Conservation (phyloP, 2,329 filamentous ascomycete species). For the Penicillium glabrum region DNA sequence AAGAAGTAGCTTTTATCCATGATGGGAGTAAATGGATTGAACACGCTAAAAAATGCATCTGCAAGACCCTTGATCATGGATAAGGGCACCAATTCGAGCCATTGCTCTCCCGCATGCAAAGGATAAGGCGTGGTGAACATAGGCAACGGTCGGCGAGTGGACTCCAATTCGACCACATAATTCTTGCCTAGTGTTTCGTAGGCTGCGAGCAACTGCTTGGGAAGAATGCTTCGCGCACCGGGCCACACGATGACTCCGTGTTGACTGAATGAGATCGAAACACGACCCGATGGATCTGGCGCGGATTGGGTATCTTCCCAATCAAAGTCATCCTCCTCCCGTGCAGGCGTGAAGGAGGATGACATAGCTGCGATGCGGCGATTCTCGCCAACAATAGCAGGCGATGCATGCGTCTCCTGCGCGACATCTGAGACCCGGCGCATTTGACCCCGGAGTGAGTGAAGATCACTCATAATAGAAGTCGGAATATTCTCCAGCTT, state of each 20-base stretch:
- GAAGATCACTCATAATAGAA: constrained; percentile 30
- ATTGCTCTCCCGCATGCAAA: constrained; percentile 37
- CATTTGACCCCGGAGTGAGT: constrained; percentile 33
- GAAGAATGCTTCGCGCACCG: constrained; percentile 46
- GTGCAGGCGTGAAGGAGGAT: constrained; percentile 27
- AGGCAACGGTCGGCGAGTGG: constrained; percentile 45
- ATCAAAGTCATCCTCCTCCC: constrained; percentile 30
- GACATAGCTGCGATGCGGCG: constrained; percentile 9
- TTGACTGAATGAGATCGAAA: constrained; percentile 52
- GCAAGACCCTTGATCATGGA: constrained; percentile 53
- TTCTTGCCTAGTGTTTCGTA: constrained; percentile 45
- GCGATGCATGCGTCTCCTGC: constrained; percentile 15
- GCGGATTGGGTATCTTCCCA: constrained; percentile 28
- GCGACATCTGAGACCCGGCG: constrained; percentile 17
- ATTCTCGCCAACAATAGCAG: constrained; percentile 9
- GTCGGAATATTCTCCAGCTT: constrained; percentile 52
- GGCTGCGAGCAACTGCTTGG: constrained; percentile 39
- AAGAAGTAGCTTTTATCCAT: constrained; percentile 55
- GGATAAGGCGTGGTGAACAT: constrained; percentile 40
- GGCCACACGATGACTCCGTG: constrained; percentile 53
- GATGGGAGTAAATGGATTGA: constrained; percentile 54
- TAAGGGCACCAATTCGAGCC: constrained; percentile 50
- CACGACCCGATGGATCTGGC: constrained; percentile 32
- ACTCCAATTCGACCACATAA: constrained; percentile 53
- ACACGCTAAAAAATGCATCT: constrained; percentile 56